Conservation (phyloP, 202 grass and related monocot species). For the Miscanthus sacchariflorus region DNA sequence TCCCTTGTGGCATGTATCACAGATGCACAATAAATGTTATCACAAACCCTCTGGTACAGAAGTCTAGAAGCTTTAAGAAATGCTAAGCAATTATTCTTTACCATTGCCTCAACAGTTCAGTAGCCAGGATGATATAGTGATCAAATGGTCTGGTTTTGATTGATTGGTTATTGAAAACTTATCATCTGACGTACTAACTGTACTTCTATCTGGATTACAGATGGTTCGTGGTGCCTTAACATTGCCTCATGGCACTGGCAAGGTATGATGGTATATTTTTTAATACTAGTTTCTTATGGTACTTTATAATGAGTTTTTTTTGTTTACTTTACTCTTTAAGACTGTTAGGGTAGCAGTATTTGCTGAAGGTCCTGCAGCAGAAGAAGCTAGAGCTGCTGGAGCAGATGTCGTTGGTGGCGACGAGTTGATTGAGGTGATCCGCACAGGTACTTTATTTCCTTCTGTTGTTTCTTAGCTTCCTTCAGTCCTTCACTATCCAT, state of each 20-base stretch:
- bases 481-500: background rate
- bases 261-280: slow-evolving; percentile 74
- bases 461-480: background rate
- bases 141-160: background rate
- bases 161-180: slow-evolving; percentile 14
- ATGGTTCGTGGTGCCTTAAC: slow-evolving; percentile 98
- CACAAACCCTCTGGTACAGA: background rate
- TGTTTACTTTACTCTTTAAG: slow-evolving; percentile 50
- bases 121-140: background rate
- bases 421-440: slow-evolving; percentile 89
- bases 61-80: background rate
- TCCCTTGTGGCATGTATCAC: background rate
- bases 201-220: slow-evolving; percentile 52
- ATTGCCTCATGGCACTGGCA: slow-evolving; percentile 95
- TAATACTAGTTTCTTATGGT: slow-evolving; percentile 3
- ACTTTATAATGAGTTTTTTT: slow-evolving; percentile 47
- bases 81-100: slow-evolving; percentile 1
- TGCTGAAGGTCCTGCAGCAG: slow-evolving; percentile 89
- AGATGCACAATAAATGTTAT: slow-evolving; percentile 34
- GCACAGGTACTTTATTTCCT: slow-evolving; percentile 63
- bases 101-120: background rate
- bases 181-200: slow-evolving; percentile 23
- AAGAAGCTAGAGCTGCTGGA: slow-evolving; percentile 86
- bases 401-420: slow-evolving; percentile 91
- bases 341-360: slow-evolving; percentile 98